Percentiles rank a stretch among this genome's conserved stretches.
phyloP scores from a whole-genome alignment of 768 basidiomycete genomes.

The Suillus subluteus region DNA sequence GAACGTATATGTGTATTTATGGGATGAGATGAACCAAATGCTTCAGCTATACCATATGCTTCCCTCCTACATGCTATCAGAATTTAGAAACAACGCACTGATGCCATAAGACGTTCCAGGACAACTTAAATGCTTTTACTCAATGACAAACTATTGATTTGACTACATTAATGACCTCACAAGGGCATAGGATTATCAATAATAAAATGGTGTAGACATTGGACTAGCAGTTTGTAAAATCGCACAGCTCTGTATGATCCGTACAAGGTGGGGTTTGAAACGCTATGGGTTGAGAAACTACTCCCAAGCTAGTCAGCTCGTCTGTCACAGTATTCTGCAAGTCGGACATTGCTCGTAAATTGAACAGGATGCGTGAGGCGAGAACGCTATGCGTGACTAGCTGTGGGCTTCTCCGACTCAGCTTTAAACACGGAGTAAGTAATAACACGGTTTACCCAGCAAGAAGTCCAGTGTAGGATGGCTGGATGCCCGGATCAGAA shows the following conservation, averaged over 20 bases:
- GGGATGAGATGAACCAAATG: background rate
- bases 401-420: constrained; percentile 1
- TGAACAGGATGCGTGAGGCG: constrained; percentile 6
- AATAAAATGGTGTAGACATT: background rate
- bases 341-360: background rate
- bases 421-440: background rate
- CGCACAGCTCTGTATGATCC: background rate
- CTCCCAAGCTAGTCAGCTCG: background rate
- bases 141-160: background rate
- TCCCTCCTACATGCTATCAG: background rate
- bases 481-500: background rate
- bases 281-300: background rate
- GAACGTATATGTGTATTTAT: background rate
- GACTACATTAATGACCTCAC: background rate
- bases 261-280: background rate
- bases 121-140: background rate
- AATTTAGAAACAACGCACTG: background rate
- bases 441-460: background rate
- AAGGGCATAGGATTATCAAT: background rate
- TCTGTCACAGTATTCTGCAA: background rate
- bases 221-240: background rate
- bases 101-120: background rate
- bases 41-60: background rate
- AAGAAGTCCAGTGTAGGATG: background rate
- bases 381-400: constrained; percentile 1